Percentiles rank a stretch among this genome's conserved stretches.
phyloP scores from a whole-genome alignment of 768 basidiomycete species.

The Tricholoma flavovirens region DNA sequence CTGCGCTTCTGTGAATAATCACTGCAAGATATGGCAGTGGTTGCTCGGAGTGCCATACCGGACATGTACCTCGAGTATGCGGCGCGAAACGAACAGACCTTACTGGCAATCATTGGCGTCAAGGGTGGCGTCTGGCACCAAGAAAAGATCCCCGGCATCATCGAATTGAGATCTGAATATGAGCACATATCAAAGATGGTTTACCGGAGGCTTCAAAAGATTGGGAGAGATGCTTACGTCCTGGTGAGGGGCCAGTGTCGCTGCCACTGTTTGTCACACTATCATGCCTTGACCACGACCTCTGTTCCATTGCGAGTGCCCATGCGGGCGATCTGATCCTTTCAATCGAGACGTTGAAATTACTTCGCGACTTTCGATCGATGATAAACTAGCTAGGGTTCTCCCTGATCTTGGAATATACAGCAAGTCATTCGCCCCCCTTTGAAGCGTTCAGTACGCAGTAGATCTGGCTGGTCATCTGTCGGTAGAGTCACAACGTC shows the following conservation, averaged over 20 bases:
- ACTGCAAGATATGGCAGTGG: conserved; percentile 20
- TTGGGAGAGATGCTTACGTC: not conserved
- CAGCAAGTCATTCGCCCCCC: conserved; percentile 20
- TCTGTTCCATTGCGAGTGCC: conserved; percentile 10
- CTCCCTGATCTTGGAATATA: conserved; percentile 25
- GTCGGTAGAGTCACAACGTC: conserved; percentile 20
- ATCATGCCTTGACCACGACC: not conserved
- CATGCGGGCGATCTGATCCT: conserved; percentile 10
- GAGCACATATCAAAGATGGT: not conserved
- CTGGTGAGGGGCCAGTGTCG: conserved; percentile 5
- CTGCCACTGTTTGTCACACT: conserved; percentile 1
- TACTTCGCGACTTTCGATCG: conserved; percentile 19
- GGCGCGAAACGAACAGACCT: conserved; percentile 17
- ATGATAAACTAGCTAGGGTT: conserved; percentile 28
- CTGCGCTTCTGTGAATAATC: conserved; percentile 32
- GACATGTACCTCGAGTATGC: conserved; percentile 28
- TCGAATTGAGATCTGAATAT: not conserved
- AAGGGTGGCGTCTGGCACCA: conserved; percentile 5
- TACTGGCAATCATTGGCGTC: conserved; percentile 13
- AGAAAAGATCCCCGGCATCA: not conserved
- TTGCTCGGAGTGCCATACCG: conserved; percentile 25
- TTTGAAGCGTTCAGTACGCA: conserved; percentile 34
- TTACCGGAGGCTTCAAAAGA: not conserved
- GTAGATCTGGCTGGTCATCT: conserved; percentile 19
- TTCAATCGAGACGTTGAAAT: conserved; percentile 15